Percentiles rank a stretch among this genome's conserved stretches.
Conservation (phyloP, 371 early-diverging fungal species). For the Syncephalastrum monosporum region DNA sequence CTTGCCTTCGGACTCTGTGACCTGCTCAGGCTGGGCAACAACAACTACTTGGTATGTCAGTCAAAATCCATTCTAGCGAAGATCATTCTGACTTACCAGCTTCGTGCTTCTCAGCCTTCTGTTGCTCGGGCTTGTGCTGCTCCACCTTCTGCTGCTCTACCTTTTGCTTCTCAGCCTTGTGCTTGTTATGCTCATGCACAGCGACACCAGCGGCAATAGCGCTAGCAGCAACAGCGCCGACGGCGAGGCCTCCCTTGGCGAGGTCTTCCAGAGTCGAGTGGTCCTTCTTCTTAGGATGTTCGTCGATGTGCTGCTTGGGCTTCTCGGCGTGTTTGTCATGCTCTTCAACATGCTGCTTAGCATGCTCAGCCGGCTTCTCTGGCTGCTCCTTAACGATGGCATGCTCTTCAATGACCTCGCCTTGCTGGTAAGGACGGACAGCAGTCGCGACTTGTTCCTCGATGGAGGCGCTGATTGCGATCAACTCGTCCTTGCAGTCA, state of each 20-base stretch:
- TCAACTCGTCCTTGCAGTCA: slow-evolving; percentile 3
- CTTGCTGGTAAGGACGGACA: slow-evolving; percentile 1
- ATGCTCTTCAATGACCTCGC: no score
- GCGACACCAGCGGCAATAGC: slow-evolving; percentile 1
- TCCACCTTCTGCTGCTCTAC: neutral
- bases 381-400: neutral
- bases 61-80: no score
- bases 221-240: slow-evolving; percentile 8
- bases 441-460: slow-evolving; percentile 1
- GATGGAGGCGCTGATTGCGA: neutral
- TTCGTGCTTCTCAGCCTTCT: no score
- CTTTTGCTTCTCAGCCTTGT: slow-evolving; percentile 9
- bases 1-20: neutral
- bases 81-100: no score
- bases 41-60: no score
- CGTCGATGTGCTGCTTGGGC: no score
- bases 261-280: neutral
- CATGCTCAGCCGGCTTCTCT: neutral
- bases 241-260: slow-evolving; percentile 9
- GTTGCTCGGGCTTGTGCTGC: no score
- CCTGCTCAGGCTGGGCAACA: neutral
- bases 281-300: no score
- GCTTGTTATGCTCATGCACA: no score
- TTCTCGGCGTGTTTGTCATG: no score
- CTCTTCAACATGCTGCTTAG: slow-evolving; percentile 3